Evolutionary conservation across 768 basidiomycete genomes (phyloP).

Genomic region (Calocera cornea): DNA sequence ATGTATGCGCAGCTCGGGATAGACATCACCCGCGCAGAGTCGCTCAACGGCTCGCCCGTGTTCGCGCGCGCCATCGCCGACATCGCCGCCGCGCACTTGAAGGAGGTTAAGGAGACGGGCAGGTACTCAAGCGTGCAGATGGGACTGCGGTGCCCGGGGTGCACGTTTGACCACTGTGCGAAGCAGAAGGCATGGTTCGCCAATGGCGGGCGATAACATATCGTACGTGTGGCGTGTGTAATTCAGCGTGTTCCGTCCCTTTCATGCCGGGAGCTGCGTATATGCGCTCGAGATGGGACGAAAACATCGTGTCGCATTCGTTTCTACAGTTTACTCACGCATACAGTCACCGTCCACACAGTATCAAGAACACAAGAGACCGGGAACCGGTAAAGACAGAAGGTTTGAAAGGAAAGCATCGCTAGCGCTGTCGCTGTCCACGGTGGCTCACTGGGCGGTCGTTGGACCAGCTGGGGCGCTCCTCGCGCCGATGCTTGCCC

Average conservation of each 20-base stretch:
- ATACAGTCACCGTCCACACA: no score
- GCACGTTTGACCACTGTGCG: slow-evolving; percentile 76
- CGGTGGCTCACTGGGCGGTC: no score
- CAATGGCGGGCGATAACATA: slow-evolving; percentile 39
- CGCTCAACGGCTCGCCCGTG: slow-evolving; percentile 88
- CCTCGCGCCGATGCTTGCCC: no score
- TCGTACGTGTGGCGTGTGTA: neutral
- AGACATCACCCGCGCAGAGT: slow-evolving; percentile 75
- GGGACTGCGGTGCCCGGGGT: slow-evolving; percentile 82
- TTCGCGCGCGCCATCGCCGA: slow-evolving; percentile 93
- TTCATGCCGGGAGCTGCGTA: neutral
- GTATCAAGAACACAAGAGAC: no score
- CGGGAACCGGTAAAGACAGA: no score
- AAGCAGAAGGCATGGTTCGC: slow-evolving; percentile 84
- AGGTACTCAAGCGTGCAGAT: slow-evolving; percentile 67
- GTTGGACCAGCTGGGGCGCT: no score
- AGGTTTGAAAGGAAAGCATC: no score
- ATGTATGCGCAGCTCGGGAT: slow-evolving; percentile 61
- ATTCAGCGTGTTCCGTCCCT: neutral
- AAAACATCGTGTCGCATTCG: no score
- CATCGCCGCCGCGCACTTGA: slow-evolving; percentile 68
- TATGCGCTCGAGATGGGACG: neutral
- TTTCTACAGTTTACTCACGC: no score
- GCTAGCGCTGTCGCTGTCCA: no score
- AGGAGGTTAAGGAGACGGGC: slow-evolving; percentile 41